Base-by-base conservation (phyloP, 176 grass and related monocot species). In the barley (Hordeum vulgare) region DNA sequence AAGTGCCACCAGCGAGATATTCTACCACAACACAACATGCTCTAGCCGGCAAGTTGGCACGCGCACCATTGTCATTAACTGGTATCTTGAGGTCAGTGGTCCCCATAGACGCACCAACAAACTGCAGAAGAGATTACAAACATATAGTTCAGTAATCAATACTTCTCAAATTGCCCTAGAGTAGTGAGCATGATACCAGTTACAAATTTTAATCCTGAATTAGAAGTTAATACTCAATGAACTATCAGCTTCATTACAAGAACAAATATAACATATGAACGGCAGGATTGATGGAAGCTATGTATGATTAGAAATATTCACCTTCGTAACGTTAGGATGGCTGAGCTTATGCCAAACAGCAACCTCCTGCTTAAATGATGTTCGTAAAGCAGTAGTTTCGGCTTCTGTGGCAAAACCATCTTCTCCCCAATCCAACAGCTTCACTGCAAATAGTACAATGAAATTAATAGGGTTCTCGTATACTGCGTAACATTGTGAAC, bases 321-420 rank as follows among this genome's bases (percentile, higher is more conserved):
- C 94, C 90, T 80, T 94, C 72, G 94, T 94, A 56, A 97, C 94
- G 75, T 97, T 97, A 57, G 92, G 92, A 85, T 97, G 92, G 86
- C 85, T 87, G 33, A 97, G 94, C 79, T 97, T 90, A 80, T 97
- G 94, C 94, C 94, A 97, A 62, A 97, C 94, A 83, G 92, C 92
- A 81, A 97, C 94, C 86, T 97, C 94, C 45, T 92, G 86, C 84
- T 85, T 85, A 80, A 97, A 97, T 80, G 90, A 97, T 71, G 85
- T 82, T 59, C 94, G 76, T 39, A 97, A 80, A 35, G 83, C 44
- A 10, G 78, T 47, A 74, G 92, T 94, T 92, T 97, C 90, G 39
- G 88, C 78, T 69, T 97, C 92, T 82, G 94, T 94, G 47, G 92
- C 87, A 75, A 92, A 88, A 67, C 92, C 94, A 88, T 94, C 92